Base-by-base conservation (phyloP, 2,329 filamentous ascomycete genomes). In the Macrophomina phaseolina region DNA sequence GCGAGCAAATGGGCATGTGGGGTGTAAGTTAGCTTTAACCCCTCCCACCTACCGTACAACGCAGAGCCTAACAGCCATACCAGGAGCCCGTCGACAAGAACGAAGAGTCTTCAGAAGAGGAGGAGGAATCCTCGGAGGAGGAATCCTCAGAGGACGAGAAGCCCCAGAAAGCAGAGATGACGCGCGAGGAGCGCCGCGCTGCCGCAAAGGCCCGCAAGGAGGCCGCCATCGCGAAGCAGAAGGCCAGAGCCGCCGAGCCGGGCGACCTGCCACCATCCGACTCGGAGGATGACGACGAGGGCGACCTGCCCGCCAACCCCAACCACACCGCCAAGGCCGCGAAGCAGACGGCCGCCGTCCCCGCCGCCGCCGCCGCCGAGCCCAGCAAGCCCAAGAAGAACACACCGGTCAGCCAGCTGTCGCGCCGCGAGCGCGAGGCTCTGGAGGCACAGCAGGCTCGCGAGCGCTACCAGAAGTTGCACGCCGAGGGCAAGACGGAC, bases 401-500 rank as follows among this genome's bases (percentile, higher is more conserved):
- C 23, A 71, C 70, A 28, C 77, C 79, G 11, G 70, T 78, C n/a
- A 78, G 77, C 32, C 87, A 91, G 76, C 80, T 92, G 55, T 89
- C 86, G 45, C 84, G 90, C 60, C 85, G 88, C 36, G 90, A 92
- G 82, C 82, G 89, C 23, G 90, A 98, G 82, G 91, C 94, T 2
- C 75, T 95, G 40, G 91, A 97, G 81, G 94, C 94, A 1, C 90
- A 91, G 69, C 91, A 94, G 77, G 93, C 92, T 36, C 94, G 93
- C 79, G 94, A 97, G 83, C 87, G 89, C 71, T 97, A 97, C 76
- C 87, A 93, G 84, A 97, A 96, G 81, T 80, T 97, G 73, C 94
- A 97, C 75, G 92, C 93, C 67, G 91, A 93, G 76, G 94, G 94
- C 74, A 98, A 98, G 88, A 98, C 95, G 52, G 95, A 99, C 68